phyloP scores from a whole-genome alignment of 2,329 filamentous ascomycete genomes.

The Alternaria infectoria region DNA sequence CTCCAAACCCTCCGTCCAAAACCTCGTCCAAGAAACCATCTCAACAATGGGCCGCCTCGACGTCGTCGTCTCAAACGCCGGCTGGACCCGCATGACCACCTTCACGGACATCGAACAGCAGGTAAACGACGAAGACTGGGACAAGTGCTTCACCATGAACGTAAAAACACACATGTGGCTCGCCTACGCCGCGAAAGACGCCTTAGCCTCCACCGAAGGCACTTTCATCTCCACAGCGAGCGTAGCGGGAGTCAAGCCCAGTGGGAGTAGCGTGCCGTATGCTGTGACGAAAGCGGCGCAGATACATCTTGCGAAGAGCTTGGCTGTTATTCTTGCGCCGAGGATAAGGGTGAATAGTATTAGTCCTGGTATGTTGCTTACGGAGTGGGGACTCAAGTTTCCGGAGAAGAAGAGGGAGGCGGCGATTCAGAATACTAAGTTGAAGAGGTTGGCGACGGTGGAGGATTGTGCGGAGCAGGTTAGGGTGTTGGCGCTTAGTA shows the following conservation, averaged over 20 bases:
- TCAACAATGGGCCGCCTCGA: constrained; percentile 56
- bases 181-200: constrained; percentile 63
- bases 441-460: constrained; percentile 61
- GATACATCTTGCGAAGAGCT: constrained; percentile 69
- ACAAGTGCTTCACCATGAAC: constrained; percentile 69
- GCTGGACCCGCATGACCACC: constrained; percentile 67
- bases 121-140: constrained; percentile 67
- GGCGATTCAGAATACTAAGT: constrained; percentile 52
- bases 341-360: constrained; percentile 71
- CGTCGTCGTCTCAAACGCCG: constrained; percentile 59
- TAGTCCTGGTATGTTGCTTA: constrained; percentile 68
- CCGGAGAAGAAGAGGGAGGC: constrained; percentile 53
- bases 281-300: constrained; percentile 79
- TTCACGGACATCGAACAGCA: constrained; percentile 65
- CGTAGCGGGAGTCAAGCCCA: constrained; percentile 68
- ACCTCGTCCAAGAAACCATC: constrained; percentile 53
- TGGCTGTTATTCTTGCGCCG: constrained; percentile 66
- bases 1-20: constrained; percentile 50
- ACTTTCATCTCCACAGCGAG: constrained; percentile 69
- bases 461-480: constrained; percentile 53
- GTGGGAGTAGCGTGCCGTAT: constrained; percentile 73
- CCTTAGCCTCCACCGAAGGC: constrained; percentile 65
- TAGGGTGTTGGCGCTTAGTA: constrained; percentile 41
- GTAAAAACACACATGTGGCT: constrained; percentile 60
- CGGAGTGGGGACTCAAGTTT: constrained; percentile 60